Conservation (phyloP, 345 rosid species). For the Eucalyptus shirleyi region DNA sequence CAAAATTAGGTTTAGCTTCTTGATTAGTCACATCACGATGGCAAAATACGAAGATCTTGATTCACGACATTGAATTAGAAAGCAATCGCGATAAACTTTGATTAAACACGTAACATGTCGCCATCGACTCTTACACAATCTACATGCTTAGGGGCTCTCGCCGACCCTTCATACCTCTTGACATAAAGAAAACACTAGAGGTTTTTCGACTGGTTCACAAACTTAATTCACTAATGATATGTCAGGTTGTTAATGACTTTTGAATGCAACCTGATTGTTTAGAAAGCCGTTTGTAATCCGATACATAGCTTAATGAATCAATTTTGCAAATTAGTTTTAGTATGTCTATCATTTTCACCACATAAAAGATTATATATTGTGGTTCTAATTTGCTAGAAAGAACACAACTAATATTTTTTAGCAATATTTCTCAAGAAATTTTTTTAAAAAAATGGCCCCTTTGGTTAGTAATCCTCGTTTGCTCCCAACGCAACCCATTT, state of each 20-base stretch:
- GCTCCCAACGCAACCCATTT: neutral
- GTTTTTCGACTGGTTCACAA: neutral
- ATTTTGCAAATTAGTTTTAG: neutral
- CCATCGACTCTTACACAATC: neutral
- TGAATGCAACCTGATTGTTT: fast-evolving
- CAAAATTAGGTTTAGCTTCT: neutral
- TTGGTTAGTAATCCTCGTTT: neutral
- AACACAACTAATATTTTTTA: neutral
- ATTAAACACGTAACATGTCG: neutral
- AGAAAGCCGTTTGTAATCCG: fast-evolving
- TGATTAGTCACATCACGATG: neutral
- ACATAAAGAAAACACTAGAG: neutral
- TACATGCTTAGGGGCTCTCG: neutral
- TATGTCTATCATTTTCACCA: neutral
- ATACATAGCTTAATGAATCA: neutral
- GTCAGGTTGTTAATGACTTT: neutral
- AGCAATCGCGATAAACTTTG: neutral
- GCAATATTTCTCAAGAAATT: neutral
- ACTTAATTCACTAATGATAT: neutral
- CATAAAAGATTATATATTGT: neutral
- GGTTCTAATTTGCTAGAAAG: neutral
- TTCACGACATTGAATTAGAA: neutral
- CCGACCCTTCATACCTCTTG: neutral
- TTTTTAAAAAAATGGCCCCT: neutral
- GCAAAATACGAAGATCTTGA: neutral